These are phyloP conservation scores for Lunularia cruciata DNA, from an alignment of 225 moss, liverwort and hornwort species.

Conservation along the genomic window DNA sequence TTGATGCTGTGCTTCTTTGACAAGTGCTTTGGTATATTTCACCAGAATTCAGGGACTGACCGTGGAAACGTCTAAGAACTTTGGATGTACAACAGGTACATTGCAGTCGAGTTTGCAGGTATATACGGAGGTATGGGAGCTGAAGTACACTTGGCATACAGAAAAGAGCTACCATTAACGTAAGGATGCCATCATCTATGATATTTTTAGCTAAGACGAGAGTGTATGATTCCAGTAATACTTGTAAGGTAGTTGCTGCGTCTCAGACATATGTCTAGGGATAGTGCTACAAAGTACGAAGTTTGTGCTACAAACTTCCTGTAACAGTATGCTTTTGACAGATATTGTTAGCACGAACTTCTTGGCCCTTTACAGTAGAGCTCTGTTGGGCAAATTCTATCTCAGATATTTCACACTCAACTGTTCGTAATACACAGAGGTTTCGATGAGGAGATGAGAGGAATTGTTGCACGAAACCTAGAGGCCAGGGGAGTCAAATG, in stretches of 20 bases:
- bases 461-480: conserved; percentile 55
- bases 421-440: conserved; percentile 41
- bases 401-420: background rate
- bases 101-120: conserved; percentile 93
- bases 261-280: background rate
- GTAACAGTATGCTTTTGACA: background rate
- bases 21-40: background rate
- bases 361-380: background rate
- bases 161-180: conserved; percentile 74
- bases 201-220: background rate
- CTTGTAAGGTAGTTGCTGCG: background rate
- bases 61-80: background rate
- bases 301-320: background rate
- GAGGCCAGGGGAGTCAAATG: conserved; percentile 56
- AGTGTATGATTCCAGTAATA: background rate
- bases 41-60: background rate
- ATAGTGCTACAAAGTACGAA: background rate
- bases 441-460: conserved; percentile 73
- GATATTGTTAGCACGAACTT: too few relatives aligned
- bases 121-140: conserved; percentile 87
- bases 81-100: conserved; percentile 55
- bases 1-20: background rate
- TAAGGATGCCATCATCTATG: conserved; percentile 29
- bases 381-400: background rate
- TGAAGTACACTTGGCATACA: conserved; percentile 70